These are phyloP conservation scores for Beauveria pseudobassiana DNA, from an alignment of 2,329 filamentous ascomycete species.

Conservation along the genomic window DNA sequence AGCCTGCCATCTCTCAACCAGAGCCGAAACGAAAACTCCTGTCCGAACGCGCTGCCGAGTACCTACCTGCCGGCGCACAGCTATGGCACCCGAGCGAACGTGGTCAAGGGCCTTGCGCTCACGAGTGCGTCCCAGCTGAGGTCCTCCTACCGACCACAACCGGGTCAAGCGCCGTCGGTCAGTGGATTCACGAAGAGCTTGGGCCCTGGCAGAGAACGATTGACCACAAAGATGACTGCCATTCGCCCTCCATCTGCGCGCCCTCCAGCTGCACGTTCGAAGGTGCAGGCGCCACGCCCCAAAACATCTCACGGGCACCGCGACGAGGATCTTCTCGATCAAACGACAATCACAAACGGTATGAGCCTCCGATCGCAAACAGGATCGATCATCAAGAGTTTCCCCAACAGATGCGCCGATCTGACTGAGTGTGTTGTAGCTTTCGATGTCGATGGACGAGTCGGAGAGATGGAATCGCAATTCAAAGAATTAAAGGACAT, in stretches of 20 bases:
- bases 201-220: conserved; percentile 42
- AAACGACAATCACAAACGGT: conserved; percentile 26
- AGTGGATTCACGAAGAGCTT: conserved; percentile 50
- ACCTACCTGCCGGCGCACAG: conserved; percentile 32
- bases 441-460: conserved; percentile 71
- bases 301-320: conserved; percentile 34
- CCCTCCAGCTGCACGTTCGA: conserved; percentile 37
- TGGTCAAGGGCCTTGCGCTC: conserved; percentile 38
- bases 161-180: conserved; percentile 20
- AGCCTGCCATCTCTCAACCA: conserved; percentile 40
- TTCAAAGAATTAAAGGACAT: conserved; percentile 65
- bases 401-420: conserved; percentile 37
- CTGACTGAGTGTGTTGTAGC: conserved; percentile 49
- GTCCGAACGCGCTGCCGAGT: conserved; percentile 47
- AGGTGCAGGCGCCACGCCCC: conserved; percentile 30
- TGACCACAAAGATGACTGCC: conserved; percentile 40
- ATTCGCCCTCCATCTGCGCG: conserved; percentile 36
- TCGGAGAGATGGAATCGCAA: conserved; percentile 69
- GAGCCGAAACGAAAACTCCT: conserved; percentile 55
- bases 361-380: conserved; percentile 17
- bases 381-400: conserved; percentile 15
- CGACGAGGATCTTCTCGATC: conserved; percentile 31
- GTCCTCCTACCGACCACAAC: conserved; percentile 32
- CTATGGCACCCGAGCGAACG: conserved; percentile 34
- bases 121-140: conserved; percentile 4